Percentiles rank a stretch among this genome's conserved stretches.
These are phyloP conservation scores for Incumbomyces delicatus DNA, from an alignment of 2,329 filamentous ascomycete genomes.

Conservation along the genomic window DNA sequence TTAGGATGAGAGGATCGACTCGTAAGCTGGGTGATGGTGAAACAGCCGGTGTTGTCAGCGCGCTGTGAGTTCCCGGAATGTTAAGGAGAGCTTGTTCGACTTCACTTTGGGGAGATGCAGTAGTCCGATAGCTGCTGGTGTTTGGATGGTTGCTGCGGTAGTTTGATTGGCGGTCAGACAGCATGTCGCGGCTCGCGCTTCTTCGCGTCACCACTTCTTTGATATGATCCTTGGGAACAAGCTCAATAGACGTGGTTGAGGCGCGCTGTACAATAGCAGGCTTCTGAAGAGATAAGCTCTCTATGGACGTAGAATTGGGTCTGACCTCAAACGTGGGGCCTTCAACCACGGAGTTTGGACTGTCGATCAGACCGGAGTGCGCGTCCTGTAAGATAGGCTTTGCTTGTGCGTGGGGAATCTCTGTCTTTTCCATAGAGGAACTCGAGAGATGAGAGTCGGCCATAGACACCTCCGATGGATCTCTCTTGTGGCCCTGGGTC, in stretches of 20 bases:
- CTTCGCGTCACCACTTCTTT: constrained; percentile 15
- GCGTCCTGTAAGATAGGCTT: constrained; percentile 21
- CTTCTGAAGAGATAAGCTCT: constrained; percentile 8
- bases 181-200: constrained; percentile 17
- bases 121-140: constrained; percentile 16
- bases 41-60: constrained; percentile 9
- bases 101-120: constrained; percentile 15
- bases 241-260: constrained; percentile 22
- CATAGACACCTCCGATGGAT: constrained; percentile 20
- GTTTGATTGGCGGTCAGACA: constrained; percentile 13
- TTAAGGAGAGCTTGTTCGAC: constrained; percentile 16
- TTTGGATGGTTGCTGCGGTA: constrained; percentile 15
- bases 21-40: constrained; percentile 13
- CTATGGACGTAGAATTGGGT: constrained; percentile 8
- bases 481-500: constrained; percentile 16
- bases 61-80: not conserved
- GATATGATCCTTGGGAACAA: constrained; percentile 19
- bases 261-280: constrained; percentile 18
- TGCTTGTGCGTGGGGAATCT: constrained; percentile 21
- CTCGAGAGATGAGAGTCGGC: constrained; percentile 18
- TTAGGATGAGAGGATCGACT: constrained; percentile 11
- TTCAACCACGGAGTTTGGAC: constrained; percentile 12
- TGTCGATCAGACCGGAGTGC: constrained; percentile 18
- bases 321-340: constrained; percentile 9
- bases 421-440: constrained; percentile 21